These are phyloP conservation scores for Vitis rotundifolia DNA, from an alignment of 164 flowering plant genomes.

Conservation along the genomic window DNA sequence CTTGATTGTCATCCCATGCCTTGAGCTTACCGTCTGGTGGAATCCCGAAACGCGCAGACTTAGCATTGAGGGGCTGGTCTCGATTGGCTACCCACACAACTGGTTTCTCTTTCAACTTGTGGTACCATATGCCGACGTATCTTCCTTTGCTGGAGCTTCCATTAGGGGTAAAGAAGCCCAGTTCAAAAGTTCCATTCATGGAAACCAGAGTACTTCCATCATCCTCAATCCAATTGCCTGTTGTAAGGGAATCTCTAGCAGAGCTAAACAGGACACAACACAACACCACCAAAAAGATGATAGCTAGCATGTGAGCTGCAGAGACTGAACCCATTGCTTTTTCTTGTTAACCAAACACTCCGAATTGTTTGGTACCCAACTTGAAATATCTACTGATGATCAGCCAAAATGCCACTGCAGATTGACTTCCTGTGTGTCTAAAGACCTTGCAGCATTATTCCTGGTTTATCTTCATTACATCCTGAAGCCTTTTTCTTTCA, in stretches of 20 bases:
- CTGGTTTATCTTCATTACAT: no score
- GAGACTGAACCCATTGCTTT: background rate
- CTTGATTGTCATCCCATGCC: background rate
- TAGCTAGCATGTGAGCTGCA: background rate
- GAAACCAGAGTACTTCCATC: conserved; percentile 30
- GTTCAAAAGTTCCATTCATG: conserved; percentile 25
- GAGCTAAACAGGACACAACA: conserved; percentile 9
- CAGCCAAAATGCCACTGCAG: no score
- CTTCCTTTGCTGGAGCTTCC: conserved; percentile 3
- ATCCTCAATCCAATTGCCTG: conserved; percentile 4
- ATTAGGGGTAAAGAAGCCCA: conserved; percentile 38
- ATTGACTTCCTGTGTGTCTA: no score
- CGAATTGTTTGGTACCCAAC: no score
- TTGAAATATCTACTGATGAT: no score
- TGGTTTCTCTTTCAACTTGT: conserved; percentile 9
- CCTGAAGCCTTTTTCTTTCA: no score
- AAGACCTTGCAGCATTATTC: no score
- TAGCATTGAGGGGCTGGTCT: conserved; percentile 13
- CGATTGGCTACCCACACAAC: conserved; percentile 52
- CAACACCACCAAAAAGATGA: background rate
- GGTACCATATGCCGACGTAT: conserved; percentile 48
- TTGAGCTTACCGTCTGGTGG: conserved; percentile 16
- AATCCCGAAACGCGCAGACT: conserved; percentile 3
- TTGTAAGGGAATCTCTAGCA: conserved; percentile 20
- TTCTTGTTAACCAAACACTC: background rate